Evolutionary conservation across 768 basidiomycete species (phyloP), one percentile per base, ranked within the genome.

Genomic region (Termitomyces sp.): DNA sequence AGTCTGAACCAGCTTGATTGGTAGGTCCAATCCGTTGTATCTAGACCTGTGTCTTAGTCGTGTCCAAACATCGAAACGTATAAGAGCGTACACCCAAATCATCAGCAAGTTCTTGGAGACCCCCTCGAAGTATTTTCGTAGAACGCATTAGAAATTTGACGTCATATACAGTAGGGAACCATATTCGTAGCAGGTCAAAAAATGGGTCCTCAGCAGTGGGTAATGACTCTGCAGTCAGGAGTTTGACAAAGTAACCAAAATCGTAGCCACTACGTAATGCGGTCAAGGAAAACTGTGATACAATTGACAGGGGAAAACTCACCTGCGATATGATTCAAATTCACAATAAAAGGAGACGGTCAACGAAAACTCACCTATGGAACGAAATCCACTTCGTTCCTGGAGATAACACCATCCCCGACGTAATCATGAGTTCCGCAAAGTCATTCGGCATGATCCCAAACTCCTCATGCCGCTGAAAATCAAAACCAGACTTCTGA

Each of bases 321-420:
- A 45, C 43, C 49, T 50, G 34, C 5, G 25, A 5, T 27, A n/a
- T 38, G 23, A 9, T 38, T n/a, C 17, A n/a, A 50, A 50, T n/a
- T n/a, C 49, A 27, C 19, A 38, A 10, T 5, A 38, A 27, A n/a
- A 23, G 25, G 5, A 6, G 2, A 23, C 17, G 21, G 19, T 16
- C n/a, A n/a, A 14, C 16, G 11, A 23, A 21, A 40, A 77, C 89
- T 69, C 66, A 95, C 96, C 92, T 95, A 69, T 98, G 97, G 69
- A 98, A 99, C 10, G 94, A 95, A 69, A 98, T 89, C 96, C 96
- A 99, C 72, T 83, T 94, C 32, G 91, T 90, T 45, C 97, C 92
- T 34, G 87, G 84, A 35, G 86, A 76, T 63, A 98, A 72, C 16
- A 99, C 97, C 69, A 99, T 75, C 1, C 97, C 97, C 11, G 92